Base-by-base conservation (phyloP, 2,329 filamentous ascomycete species). In the Pseudogymnoascus sp. region DNA sequence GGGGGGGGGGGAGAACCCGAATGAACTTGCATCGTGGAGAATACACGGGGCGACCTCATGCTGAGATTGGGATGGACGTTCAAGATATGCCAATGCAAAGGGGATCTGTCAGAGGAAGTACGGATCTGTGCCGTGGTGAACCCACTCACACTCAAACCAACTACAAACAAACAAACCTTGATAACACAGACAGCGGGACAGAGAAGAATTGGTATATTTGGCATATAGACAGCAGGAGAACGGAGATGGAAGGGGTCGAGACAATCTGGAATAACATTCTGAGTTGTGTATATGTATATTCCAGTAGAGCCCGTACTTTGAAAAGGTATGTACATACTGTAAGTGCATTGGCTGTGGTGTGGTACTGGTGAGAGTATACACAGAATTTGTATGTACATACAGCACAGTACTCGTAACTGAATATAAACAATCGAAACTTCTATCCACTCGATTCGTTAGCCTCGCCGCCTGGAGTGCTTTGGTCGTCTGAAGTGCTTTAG, bases 371-470 rank as follows among this genome's bases (percentile, higher is more conserved):
- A 52, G 23, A 18, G 39, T 23, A 45, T 45, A 45, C 39, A 26
- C 21, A 45, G 6, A 26, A 9, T 0, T 19, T 26, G 39, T 28
- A 52, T 18, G 41, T 52, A 52, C 23, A 52, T 52, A 52, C 41
- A 28, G 3, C 18, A 18, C 8, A 18, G 41, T 52, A 52, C 41
- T 30, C 41, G 41, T 52, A 18, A 13, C 12, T 30, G 41, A 52
- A n/a, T 52, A 52, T 52, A 52, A 52, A 52, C 23, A 52, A 52
- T 52, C 8, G 41, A 52, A 52, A 23, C 41, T 52, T 52, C 23
- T 30, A 52, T 52, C 41, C 41, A 52, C 23, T 52, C 41, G 23
- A 30, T 52, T 18, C n/a, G 41, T 30, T 52, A 52, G 41, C 41
- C 41, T 52, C 23, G 23, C 28, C n/a, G 3, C 12, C 6, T 28